A percentile compares a stretch with the other conserved stretches of the same genome.
Conservation (phyloP, 1,139 yeast genomes). For the Waltiozyma sp. region DNA sequence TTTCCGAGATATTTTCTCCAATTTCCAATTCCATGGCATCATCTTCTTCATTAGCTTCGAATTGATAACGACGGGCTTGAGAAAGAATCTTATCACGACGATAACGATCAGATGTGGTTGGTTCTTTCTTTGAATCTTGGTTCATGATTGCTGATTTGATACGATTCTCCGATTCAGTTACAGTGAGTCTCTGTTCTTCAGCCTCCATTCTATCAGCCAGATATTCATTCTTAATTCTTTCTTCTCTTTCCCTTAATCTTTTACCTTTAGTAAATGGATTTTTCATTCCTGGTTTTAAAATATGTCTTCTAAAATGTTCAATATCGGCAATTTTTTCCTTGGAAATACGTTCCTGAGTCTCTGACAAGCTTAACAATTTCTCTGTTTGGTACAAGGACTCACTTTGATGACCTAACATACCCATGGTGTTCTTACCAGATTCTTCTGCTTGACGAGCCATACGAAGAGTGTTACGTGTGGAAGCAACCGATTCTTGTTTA, state of each 20-base stretch:
- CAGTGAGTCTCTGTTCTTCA: conserved; percentile 32
- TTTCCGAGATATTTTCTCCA: conserved; percentile 41
- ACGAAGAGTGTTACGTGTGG: conserved; percentile 76
- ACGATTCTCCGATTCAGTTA: conserved; percentile 38
- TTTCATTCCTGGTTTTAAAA: conserved; percentile 68
- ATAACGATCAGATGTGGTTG: conserved; percentile 22
- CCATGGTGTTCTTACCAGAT: conserved; percentile 80
- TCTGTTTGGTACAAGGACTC: conserved; percentile 77
- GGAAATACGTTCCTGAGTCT: conserved; percentile 74
- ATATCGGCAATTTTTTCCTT: conserved; percentile 77
- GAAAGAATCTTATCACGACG: conserved; percentile 26
- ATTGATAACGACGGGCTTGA: conserved; percentile 35
- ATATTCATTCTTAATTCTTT: conserved; percentile 52
- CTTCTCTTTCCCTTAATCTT: conserved; percentile 67
- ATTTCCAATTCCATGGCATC: conserved; percentile 50
- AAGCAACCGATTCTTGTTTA: conserved; percentile 78
- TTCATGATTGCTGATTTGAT: conserved; percentile 28
- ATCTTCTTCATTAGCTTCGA: conserved; percentile 51
- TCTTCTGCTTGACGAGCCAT: conserved; percentile 91
- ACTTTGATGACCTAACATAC: conserved; percentile 87
- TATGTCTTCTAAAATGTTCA: conserved; percentile 67
- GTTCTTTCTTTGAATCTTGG: conserved; percentile 4
- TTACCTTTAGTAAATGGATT: conserved; percentile 86
- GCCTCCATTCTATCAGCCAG: conserved; percentile 40
- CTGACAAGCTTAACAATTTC: conserved; percentile 63